Conservation (phyloP, 306 rosid genomes). For the Nissolia schottii region DNA sequence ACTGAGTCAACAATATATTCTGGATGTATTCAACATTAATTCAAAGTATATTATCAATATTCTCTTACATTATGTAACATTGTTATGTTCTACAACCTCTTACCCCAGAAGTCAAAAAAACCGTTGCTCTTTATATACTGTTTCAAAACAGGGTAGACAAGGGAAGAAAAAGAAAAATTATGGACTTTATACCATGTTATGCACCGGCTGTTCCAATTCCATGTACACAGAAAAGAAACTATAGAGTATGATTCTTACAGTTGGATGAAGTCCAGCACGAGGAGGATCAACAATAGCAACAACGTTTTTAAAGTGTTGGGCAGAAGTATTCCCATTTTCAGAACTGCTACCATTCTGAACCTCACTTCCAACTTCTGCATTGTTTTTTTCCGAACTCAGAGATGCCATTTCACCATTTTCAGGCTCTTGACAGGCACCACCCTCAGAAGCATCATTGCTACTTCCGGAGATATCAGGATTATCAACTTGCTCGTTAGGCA, state of each 20-base stretch:
- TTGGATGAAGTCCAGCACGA: conserved; percentile 91
- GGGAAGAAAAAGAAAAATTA: not conserved
- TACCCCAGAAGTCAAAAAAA: not conserved
- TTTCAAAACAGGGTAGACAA: not conserved
- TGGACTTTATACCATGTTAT: not conserved
- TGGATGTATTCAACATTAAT: too few relatives aligned
- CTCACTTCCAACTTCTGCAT: conserved; percentile 36
- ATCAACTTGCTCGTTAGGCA: conserved; percentile 44
- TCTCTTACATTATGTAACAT: not conserved
- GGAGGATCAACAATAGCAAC: conserved; percentile 99
- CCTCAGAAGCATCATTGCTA: conserved; percentile 29
- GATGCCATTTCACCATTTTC: conserved; percentile 37
- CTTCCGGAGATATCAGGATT: conserved; percentile 28
- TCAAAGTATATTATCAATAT: too few relatives aligned
- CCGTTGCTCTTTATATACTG: not conserved
- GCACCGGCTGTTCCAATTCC: not conserved
- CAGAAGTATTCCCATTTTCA: conserved; percentile 41
- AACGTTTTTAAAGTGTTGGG: conserved; percentile 59
- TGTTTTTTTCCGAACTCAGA: conserved; percentile 35
- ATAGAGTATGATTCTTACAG: conserved; percentile 53
- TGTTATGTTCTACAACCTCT: not conserved
- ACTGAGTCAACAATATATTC: too few relatives aligned
- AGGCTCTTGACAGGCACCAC: conserved; percentile 33
- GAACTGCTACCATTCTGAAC: conserved; percentile 31
- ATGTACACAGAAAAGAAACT: not conserved